These are phyloP conservation scores for Fusarium dlaminii DNA, from an alignment of 2,329 filamentous ascomycete species.

Conservation along the genomic window DNA sequence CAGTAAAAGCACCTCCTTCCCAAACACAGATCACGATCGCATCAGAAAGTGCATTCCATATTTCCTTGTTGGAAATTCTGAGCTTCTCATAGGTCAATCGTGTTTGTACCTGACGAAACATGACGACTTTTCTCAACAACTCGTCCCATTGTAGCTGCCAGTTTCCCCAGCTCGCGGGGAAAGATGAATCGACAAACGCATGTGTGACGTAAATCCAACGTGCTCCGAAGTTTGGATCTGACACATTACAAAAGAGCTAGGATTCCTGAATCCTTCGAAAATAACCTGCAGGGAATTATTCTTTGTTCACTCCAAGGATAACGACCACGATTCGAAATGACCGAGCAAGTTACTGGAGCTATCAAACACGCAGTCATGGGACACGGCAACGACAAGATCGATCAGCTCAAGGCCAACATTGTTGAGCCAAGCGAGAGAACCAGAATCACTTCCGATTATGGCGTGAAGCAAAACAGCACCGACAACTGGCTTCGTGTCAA, in stretches of 20 bases:
- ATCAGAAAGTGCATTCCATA: neutral
- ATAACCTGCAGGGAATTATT: neutral
- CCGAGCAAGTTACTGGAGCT: slow-evolving; percentile 42
- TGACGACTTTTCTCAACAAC: slow-evolving; percentile 11
- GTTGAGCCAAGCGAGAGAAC: slow-evolving; percentile 66
- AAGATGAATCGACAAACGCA: neutral
- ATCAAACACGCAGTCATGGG: slow-evolving; percentile 55
- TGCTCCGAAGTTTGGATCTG: neutral
- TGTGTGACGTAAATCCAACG: slow-evolving; percentile 38
- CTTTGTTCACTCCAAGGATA: too few relatives aligned
- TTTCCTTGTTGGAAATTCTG: slow-evolving; percentile 6
- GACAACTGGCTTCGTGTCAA: slow-evolving; percentile 80
- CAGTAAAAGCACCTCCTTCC: neutral
- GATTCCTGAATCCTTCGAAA: accelerated
- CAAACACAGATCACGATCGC: slow-evolving; percentile 1
- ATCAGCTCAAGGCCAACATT: slow-evolving; percentile 67
- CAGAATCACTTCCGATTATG: slow-evolving; percentile 79
- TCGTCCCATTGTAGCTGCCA: neutral
- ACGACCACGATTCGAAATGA: slow-evolving; percentile 23
- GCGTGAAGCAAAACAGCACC: slow-evolving; percentile 75
- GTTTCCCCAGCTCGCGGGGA: neutral
- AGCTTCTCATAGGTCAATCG: neutral
- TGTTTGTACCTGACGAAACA: slow-evolving; percentile 2
- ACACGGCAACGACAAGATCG: slow-evolving; percentile 62
- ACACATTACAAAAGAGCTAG: neutral